Percentiles rank a stretch among this genome's conserved stretches.
These are phyloP conservation scores for Dryas integrifolia DNA, from an alignment of 331 rosid species.

Conservation along the genomic window DNA sequence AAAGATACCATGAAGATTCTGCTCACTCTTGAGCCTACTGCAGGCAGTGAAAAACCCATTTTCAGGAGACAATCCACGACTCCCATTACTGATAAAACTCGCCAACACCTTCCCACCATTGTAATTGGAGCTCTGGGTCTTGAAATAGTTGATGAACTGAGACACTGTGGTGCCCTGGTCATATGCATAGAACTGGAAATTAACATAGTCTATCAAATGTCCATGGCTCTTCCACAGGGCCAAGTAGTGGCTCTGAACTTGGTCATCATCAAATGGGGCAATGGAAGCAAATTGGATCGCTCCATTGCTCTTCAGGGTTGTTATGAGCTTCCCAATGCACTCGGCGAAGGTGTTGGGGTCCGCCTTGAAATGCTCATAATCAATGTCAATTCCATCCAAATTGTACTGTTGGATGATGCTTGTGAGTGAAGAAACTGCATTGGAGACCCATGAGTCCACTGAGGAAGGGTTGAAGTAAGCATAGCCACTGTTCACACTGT, in stretches of 20 bases:
- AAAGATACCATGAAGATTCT: conserved; percentile 58
- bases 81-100: conserved; percentile 59
- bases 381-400: conserved; percentile 67
- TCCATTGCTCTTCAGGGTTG: conserved; percentile 45
- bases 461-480: conserved; percentile 59
- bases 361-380: conserved; percentile 60
- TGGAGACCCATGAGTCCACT: conserved; percentile 61
- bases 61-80: conserved; percentile 52
- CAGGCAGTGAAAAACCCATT: conserved; percentile 64
- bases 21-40: conserved; percentile 34
- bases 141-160: conserved; percentile 50
- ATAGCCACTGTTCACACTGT: conserved; percentile 25
- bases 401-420: conserved; percentile 47
- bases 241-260: conserved; percentile 61
- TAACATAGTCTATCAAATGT: conserved; percentile 56
- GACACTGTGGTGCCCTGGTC: conserved; percentile 56
- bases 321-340: conserved; percentile 51
- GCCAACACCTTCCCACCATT: conserved; percentile 58
- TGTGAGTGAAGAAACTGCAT: conserved; percentile 64
- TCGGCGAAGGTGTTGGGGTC: conserved; percentile 60
- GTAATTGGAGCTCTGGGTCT: conserved; percentile 55
- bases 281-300: conserved; percentile 62
- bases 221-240: conserved; percentile 69
- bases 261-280: conserved; percentile 62
- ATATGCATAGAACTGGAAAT: conserved; percentile 75